Base-by-base conservation (phyloP, 495 filamentous ascomycete species). In the Penicillium odoratum region DNA sequence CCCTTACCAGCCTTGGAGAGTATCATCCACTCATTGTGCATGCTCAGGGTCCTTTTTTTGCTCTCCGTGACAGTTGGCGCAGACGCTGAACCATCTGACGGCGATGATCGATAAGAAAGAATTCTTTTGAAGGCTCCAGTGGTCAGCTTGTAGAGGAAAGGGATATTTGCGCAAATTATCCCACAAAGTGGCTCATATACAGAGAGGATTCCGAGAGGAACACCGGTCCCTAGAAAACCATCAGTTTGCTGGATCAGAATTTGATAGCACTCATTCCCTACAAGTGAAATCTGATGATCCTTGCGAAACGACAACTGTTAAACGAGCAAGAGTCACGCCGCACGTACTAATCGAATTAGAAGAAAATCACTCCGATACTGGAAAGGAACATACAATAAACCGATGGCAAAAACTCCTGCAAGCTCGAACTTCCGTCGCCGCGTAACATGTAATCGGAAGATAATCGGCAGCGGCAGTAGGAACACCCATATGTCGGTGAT, bases 81-180 rank as follows among this genome's bases (percentile, higher is more conserved):
- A 13, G 31, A 38, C 25, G 8, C 13, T 5, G 48, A 36, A 18
- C 18, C 31, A 8, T 18, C 31, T 13, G 48, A 11, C 18, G 7
- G 2, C 2, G 48, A 51, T 15, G 16, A 31, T 18, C 29, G 8
- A 40, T 34, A 26, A 21, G 48, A 51, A 25, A 36, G n/a, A 18
- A 44, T 15, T 15, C 16, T 53, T 13, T 31, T 53, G 33, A 53
- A 15, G 16, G 38, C 21, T 8, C n/a, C 25, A 4, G 38, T 53
- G 6, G 26, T 30, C 18, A 42, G 7, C 16, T 40, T 55, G 30
- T 55, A 55, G 28, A 55, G 28, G 10, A 55, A 46, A 21, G 76
- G 76, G 1, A 79, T 58, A 59, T 79, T 79, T 13, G 73, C 76
- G 58, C 75, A 76, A 30, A 79, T 62, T 50, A 79, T 76, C 4